phyloP scores from a whole-genome alignment of 306 rosid species.

The Abrus precatorius region DNA sequence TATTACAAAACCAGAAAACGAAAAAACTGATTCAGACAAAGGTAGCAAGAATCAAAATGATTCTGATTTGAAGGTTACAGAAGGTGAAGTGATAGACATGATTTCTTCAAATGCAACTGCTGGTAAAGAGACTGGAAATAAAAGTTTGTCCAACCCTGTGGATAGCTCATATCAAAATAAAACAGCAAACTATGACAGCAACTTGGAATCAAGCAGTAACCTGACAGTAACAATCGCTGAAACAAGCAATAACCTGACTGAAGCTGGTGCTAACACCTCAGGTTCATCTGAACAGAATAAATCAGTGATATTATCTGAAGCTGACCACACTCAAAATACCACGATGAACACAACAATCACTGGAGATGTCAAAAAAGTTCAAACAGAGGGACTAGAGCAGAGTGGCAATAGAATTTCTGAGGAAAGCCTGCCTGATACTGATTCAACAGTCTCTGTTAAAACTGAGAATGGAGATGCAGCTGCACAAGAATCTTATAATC shows the following conservation, averaged over 20 bases:
- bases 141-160: conserved; percentile 44
- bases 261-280: conserved; percentile 26
- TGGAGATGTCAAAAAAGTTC: conserved; percentile 45
- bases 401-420: conserved; percentile 43
- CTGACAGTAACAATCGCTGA: conserved; percentile 38
- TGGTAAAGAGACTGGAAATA: conserved; percentile 47
- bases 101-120: conserved; percentile 51
- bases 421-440: conserved; percentile 49
- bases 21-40: conserved; percentile 45
- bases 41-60: conserved; percentile 47
- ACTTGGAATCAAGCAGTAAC: conserved; percentile 52
- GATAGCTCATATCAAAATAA: conserved; percentile 48
- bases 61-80: conserved; percentile 53
- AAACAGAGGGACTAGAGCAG: conserved; percentile 49
- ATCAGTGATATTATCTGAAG: conserved; percentile 32
- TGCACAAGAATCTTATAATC: conserved; percentile 52
- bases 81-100: conserved; percentile 46
- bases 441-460: conserved; percentile 44
- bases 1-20: conserved; percentile 48
- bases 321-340: conserved; percentile 45
- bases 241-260: conserved; percentile 50
- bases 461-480: conserved; percentile 52
- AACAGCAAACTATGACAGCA: conserved; percentile 46
- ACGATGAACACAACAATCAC: conserved; percentile 41
- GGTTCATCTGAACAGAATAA: conserved; percentile 57